Base-by-base conservation (phyloP, 164 flowering plant genomes). In the Santalum album region DNA sequence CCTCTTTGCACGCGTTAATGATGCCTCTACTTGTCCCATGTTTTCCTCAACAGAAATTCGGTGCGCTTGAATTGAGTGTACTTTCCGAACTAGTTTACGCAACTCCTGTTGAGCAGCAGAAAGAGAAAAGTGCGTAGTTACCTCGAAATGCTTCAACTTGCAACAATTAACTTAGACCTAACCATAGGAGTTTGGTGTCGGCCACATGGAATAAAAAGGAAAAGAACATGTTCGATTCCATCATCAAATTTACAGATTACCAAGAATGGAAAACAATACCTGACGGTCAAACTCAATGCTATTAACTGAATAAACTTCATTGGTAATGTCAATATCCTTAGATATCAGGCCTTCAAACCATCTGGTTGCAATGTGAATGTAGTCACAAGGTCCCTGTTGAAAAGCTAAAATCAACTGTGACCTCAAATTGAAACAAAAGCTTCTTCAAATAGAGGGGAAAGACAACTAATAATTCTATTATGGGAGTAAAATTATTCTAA, bases 281-380 rank as follows among this genome's bases (percentile, higher is more conserved):
- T 79, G 98, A 19, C 98, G 87, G 58, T 92, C 98, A 75, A 84
- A 92, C 18, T 88, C 96, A 65, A 92, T 75, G 26, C 45, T 60
- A 15, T 69, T 73, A 71, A 86, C 40, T 26, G 94, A 78, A 68
- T 92, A 92, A 25, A 88, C 79, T 79, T 92, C 96, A 44, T 80
- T 88, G 18, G 87, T 88, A 50, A 88, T 69, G 50, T 59, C 60
- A 35, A 69, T 34, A 53, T 89, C 85, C 67, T 73, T 86, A 24
- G 54, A 68, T 26, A 83, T 61, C 55, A 92, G 66, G 29, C 98
- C 96, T 22, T 83, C 87, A 65, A 59, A 75, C 98, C 98, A 92
- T 71, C 83, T 80, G 22, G 57, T 69, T 60, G 87, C 91, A 16
- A 68, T 53, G 15, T 61, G 68, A 42, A 58, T 43, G 55, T 66